phyloP scores from a whole-genome alignment of 768 basidiomycete species.

The Tubosaeta brunneosetosa region DNA sequence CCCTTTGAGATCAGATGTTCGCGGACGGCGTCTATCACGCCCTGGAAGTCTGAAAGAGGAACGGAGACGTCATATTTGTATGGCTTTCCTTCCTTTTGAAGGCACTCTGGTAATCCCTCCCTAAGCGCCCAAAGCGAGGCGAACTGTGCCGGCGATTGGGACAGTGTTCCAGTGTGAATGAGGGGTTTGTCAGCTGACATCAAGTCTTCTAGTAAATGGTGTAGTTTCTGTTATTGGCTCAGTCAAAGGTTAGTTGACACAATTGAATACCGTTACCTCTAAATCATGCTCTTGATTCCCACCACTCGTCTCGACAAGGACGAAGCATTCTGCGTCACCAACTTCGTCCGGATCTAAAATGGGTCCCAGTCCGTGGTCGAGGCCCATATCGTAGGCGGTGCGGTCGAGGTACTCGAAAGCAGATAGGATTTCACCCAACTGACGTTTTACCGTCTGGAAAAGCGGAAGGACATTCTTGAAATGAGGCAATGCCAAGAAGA shows the following conservation, averaged over 20 bases:
- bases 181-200: constrained; percentile 68
- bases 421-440: constrained; percentile 91
- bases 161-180: constrained; percentile 86
- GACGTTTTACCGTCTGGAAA: constrained; percentile 72
- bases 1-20: constrained; percentile 67
- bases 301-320: constrained; percentile 92
- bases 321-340: constrained; percentile 79
- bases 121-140: constrained; percentile 87
- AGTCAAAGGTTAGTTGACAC: constrained; percentile 7
- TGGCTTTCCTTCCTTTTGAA: constrained; percentile 88
- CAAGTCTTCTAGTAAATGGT: constrained; percentile 69
- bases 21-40: constrained; percentile 76
- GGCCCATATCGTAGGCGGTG: constrained; percentile 76
- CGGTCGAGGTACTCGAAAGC: constrained; percentile 97
- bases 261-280: constrained; percentile 50
- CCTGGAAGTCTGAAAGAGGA: constrained; percentile 81
- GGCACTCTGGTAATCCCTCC: constrained; percentile 88
- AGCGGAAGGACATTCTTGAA: constrained; percentile 86
- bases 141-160: constrained; percentile 88
- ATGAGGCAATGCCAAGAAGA: constrained; percentile 82
- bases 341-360: constrained; percentile 71
- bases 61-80: constrained; percentile 98
- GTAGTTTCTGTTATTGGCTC: constrained; percentile 68
- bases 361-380: constrained; percentile 77
- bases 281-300: constrained; percentile 90